Conservation (phyloP, 2,329 filamentous ascomycete species). For the Stemphylium lycopersici region DNA sequence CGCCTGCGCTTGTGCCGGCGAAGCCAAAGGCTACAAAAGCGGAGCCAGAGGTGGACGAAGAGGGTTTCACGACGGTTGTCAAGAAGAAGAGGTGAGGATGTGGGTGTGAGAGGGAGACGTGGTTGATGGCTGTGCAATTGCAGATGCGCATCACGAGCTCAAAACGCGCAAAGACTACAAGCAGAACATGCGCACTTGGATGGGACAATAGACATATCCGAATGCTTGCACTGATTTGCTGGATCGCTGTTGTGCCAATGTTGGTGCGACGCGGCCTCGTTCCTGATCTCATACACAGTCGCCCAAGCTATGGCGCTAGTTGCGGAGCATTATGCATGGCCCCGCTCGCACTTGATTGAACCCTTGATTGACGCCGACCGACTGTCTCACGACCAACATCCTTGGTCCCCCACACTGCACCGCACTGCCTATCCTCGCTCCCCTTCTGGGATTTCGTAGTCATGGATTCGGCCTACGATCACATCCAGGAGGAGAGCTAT, state of each 20-base stretch:
- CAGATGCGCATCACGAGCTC: too few species aligned
- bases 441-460: slow-evolving; percentile 9
- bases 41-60: slow-evolving; percentile 50
- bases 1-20: slow-evolving; percentile 42
- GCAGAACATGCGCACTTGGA: too few species aligned
- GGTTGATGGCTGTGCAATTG: background rate
- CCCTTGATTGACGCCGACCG: slow-evolving; percentile 15
- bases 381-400: slow-evolving; percentile 12
- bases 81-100: slow-evolving; percentile 46
- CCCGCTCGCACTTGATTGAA: slow-evolving; percentile 13
- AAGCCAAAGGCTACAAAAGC: slow-evolving; percentile 40
- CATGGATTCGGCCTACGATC: slow-evolving; percentile 98
- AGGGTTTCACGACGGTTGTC: slow-evolving; percentile 52
- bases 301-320: slow-evolving; percentile 19
- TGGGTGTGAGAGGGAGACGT: background rate
- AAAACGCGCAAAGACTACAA: too few species aligned
- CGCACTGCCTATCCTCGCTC: background rate
- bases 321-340: slow-evolving; percentile 23
- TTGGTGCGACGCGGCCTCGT: slow-evolving; percentile 9
- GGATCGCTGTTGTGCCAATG: background rate
- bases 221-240: too few species aligned
- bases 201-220: too few species aligned
- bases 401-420: slow-evolving; percentile 15
- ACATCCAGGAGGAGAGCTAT: slow-evolving; percentile 83
- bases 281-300: slow-evolving; percentile 11